Evolutionary conservation across 495 filamentous ascomycete genomes (phyloP), one percentile per base, ranked within the genome.

Genomic region (Annulohypoxylon maeteangense): DNA sequence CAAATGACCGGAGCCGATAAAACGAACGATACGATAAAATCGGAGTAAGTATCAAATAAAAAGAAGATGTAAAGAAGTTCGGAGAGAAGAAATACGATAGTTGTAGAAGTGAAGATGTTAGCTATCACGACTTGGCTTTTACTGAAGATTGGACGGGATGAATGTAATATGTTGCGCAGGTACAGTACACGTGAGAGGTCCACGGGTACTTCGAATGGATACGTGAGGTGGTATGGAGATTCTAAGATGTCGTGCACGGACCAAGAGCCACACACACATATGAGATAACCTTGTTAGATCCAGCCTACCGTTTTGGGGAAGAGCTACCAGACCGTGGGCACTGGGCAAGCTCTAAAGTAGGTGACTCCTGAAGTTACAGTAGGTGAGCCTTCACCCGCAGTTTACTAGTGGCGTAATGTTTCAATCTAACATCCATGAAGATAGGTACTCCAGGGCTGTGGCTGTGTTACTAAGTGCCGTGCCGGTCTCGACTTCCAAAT

Each of bases 151-250:
- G 57, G 34, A 51, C 27, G 51, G 50, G 16, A 59, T 44, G 53
- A 32, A 58, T 51, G 51, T 69, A 63, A 69, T 53, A 68, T 72
- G 64, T 68, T 68, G 64, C 70, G 70, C 65, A 72, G 60, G 60
- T 67, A 61, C 70, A 61, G 67, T 70, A 70, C 65, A 73, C 70
- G 70, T 73, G 70, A 73, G 65, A 65, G 65, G 48, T 56, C 65
- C 60, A 72, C 54, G 47, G 70, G 64, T 68, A 65, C 68, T 53
- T 62, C 14, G 47, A 67, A 63, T 25, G 45, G 45, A 25, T 48
- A 48, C 45, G 10, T 48, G 47, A 51, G 23, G 51, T 68, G 22
- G 53, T 63, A 57, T 57, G 58, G 62, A 62, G 63, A 64, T 61
- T 65, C 27, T 11, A 59, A 61, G 36, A 56, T 65, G 32, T 36